A percentile compares a stretch with the other conserved stretches of the same genome.
phyloP scores from a whole-genome alignment of 2,329 filamentous ascomycete species.

The Chrysosporium queenslandicum region DNA sequence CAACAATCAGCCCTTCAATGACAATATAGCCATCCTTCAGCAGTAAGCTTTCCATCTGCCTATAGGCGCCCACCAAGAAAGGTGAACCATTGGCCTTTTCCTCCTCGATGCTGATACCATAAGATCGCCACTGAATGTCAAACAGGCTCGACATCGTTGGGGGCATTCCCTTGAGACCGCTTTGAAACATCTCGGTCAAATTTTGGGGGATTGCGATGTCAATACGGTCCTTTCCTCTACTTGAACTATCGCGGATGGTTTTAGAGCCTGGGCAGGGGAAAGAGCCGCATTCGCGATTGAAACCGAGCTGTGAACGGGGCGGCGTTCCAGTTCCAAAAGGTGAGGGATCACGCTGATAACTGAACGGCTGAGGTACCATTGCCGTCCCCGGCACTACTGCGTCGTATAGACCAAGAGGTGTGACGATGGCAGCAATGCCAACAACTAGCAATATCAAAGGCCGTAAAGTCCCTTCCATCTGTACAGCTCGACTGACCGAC shows the following conservation, averaged over 20 bases:
- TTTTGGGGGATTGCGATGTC: constrained; percentile 29
- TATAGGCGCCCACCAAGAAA: constrained; percentile 26
- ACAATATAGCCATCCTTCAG: constrained; percentile 27
- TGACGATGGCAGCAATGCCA: constrained; percentile 36
- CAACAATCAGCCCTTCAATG: constrained; percentile 40
- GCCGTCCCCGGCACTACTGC: constrained; percentile 22
- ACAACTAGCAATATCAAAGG: constrained; percentile 21
- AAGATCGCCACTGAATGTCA: constrained; percentile 34
- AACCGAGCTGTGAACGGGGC: constrained; percentile 25
- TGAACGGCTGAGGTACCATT: constrained; percentile 24
- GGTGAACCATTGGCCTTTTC: constrained; percentile 26
- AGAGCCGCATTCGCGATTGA: constrained; percentile 27
- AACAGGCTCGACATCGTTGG: constrained; percentile 36
- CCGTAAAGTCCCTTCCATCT: constrained; percentile 21
- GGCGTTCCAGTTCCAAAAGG: constrained; percentile 35
- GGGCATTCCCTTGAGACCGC: constrained; percentile 24
- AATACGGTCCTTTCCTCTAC: constrained; percentile 17
- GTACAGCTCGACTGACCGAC: constrained; percentile 26
- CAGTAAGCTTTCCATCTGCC: constrained; percentile 25
- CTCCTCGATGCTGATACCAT: constrained; percentile 18
- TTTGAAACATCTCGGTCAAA: constrained; percentile 31
- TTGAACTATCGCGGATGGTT: constrained; percentile 9
- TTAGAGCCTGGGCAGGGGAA: constrained; percentile 22
- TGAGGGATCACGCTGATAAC: constrained; percentile 32
- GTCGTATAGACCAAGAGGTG: constrained; percentile 41